Evolutionary conservation across 768 basidiomycete species (phyloP), one percentile per base, ranked within the genome.

Genomic region (Russula sp.): DNA sequence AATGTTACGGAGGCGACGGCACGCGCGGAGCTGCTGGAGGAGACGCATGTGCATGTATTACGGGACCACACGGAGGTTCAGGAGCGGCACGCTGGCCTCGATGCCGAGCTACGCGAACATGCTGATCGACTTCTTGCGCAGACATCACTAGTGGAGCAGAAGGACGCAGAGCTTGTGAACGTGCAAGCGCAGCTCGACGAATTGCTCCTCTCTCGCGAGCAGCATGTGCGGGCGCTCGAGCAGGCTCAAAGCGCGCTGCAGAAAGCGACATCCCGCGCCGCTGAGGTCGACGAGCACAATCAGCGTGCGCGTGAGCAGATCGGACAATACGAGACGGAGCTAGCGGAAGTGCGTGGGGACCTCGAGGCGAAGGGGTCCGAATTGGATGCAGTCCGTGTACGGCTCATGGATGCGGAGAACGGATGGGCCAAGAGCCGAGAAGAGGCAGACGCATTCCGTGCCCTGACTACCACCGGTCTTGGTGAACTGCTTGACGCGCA

Each of bases 351-450:
- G 11, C 85, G 87, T 45, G 82, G 84, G 14, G 96, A 98, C 61
- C 75, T 97, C 20, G 93, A 96, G 72, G 75, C 83, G 3, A 81
- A 85, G 61, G 81, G 80, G 1, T 76, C 81, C 2, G 95, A 97
- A 71, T 82, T 84, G 16, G 92, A 95, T 63, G 73, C 83, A 9
- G 78, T 86, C 7, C 81, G 83, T 48, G 74, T 78, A 10, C 79
- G 87, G 58, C 74, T 95, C 46, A 77, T 81, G 29, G 91, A 95
- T 57, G 85, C 87, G 46, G 95, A 97, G 75, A 93, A 89, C 70
- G 84, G 88, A 9, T 97, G 93, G 87, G 83, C 89, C 29, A 90
- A 93, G 72, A 92, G 93, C 46, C 84, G 93, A 14, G 89, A 95
- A 74, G 93, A 98, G 76, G 92, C 93, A 3, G 95, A 97, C 72